These are phyloP conservation scores for Amanita pseudoporphyria DNA, from an alignment of 768 basidiomycete species.

Conservation along the genomic window DNA sequence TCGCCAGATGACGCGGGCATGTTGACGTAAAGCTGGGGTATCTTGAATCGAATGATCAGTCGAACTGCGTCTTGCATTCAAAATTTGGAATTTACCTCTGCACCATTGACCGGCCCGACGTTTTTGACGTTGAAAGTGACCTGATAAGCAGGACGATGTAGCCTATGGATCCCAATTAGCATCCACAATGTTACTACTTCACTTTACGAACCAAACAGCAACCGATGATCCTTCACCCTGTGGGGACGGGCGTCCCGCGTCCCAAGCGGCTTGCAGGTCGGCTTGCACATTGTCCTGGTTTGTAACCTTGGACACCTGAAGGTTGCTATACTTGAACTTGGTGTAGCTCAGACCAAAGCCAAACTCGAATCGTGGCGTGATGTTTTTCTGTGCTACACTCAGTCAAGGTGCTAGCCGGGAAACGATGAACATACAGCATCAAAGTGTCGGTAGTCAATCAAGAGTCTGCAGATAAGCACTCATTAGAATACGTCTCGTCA, in stretches of 20 bases:
- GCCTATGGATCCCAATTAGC: conserved; percentile 25
- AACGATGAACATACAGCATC: conserved; percentile 45
- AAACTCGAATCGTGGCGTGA: conserved; percentile 79
- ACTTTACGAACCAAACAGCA: conserved; percentile 41
- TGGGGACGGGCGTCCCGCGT: conserved; percentile 44
- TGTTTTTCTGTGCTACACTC: conserved; percentile 37
- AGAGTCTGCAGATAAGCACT: conserved; percentile 24
- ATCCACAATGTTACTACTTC: not conserved
- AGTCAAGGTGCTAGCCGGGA: not conserved
- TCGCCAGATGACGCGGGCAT: conserved; percentile 54
- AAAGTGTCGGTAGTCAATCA: conserved; percentile 68
- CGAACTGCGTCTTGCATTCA: not conserved
- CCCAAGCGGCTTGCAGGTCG: conserved; percentile 41
- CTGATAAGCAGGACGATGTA: conserved; percentile 54
- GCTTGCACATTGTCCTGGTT: conserved; percentile 28
- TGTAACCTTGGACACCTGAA: conserved; percentile 37
- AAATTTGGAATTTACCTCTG: conserved; percentile 34
- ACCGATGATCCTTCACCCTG: conserved; percentile 48
- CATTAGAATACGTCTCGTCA: not conserved
- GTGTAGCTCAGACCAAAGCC: conserved; percentile 89
- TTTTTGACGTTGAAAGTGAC: conserved; percentile 63
- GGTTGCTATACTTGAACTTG: conserved; percentile 57
- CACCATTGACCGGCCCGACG: conserved; percentile 50
- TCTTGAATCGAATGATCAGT: conserved; percentile 23
- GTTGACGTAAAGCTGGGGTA: conserved; percentile 69